These are phyloP conservation scores for barley (Hordeum vulgare) DNA, from an alignment of 176 grass and related monocot genomes.

Conservation along the genomic window DNA sequence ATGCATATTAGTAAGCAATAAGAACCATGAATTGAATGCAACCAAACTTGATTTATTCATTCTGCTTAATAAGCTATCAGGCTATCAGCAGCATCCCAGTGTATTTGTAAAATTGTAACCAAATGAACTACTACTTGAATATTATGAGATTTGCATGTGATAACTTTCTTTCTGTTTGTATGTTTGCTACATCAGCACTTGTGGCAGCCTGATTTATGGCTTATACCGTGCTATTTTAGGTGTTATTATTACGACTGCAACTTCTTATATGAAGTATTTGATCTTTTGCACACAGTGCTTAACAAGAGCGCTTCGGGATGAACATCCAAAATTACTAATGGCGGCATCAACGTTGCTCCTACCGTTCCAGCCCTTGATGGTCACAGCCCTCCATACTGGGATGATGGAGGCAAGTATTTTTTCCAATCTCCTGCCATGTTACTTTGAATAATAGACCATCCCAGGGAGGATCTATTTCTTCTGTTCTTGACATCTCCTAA, in stretches of 20 bases:
- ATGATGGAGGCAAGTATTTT: conserved; percentile 84
- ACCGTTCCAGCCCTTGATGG: conserved; percentile 90
- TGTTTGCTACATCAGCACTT: background rate
- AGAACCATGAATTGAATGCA: background rate
- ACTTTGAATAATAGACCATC: background rate
- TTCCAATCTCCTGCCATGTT: background rate
- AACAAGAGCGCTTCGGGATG: conserved; percentile 64
- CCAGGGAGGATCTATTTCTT: background rate
- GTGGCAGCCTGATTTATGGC: background rate
- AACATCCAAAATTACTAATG: conserved; percentile 92
- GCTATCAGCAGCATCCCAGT: background rate
- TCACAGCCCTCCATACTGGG: conserved; percentile 86
- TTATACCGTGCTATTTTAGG: background rate
- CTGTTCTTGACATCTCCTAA: background rate
- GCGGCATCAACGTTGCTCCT: conserved; percentile 79
- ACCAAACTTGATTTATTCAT: background rate
- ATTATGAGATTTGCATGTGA: background rate
- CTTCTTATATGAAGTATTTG: background rate
- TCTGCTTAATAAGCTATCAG: background rate
- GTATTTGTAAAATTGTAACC: background rate
- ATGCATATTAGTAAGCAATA: conserved; percentile 5
- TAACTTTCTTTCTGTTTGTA: background rate
- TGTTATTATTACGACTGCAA: background rate
- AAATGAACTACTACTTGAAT: background rate
- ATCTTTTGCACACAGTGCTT: conserved; percentile 55